phyloP scores from a whole-genome alignment of 2,329 filamentous ascomycete genomes.

The Thelonectria olida region DNA sequence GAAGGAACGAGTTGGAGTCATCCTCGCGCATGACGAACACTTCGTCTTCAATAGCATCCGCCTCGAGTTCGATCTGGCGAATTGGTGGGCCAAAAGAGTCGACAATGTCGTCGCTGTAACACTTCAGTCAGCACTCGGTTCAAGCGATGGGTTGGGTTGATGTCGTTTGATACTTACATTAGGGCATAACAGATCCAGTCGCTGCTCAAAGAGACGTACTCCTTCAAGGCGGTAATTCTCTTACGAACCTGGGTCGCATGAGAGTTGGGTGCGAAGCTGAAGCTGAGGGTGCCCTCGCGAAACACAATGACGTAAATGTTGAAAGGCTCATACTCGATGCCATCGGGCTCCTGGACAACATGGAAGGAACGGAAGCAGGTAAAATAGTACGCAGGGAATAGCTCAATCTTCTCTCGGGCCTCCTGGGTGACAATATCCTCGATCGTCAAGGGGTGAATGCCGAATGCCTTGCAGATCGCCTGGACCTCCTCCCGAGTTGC shows the following conservation, averaged over 20 bases:
- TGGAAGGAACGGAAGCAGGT: conserved; percentile 96
- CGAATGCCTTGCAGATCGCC: conserved; percentile 91
- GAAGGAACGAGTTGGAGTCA: conserved; percentile 87
- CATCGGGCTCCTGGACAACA: conserved; percentile 77
- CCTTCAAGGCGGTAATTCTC: conserved; percentile 90
- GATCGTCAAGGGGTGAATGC: conserved; percentile 92
- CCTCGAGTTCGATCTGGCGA: conserved; percentile 84
- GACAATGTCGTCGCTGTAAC: conserved; percentile 86
- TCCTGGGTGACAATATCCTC: conserved; percentile 97
- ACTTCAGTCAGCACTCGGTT: conserved; percentile 33
- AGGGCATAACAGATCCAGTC: conserved; percentile 99
- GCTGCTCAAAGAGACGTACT: conserved; percentile 92
- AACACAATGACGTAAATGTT: conserved; percentile 98
- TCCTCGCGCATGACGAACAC: conserved; percentile 92
- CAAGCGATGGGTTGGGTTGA: not conserved
- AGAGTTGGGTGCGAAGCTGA: conserved; percentile 88
- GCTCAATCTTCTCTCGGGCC: conserved; percentile 96
- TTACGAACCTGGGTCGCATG: conserved; percentile 90
- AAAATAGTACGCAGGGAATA: conserved; percentile 98
- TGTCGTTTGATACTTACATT: conserved; percentile 82
- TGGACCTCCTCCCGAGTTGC: conserved; percentile 89
- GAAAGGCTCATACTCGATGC: conserved; percentile 89
- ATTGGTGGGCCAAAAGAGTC: conserved; percentile 94
- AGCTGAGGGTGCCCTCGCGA: conserved; percentile 92
- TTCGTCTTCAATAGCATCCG: conserved; percentile 92